A percentile compares a stretch with the other conserved stretches of the same genome.
These are phyloP conservation scores for Penicillium bovifimosum DNA, from an alignment of 495 filamentous ascomycete species.

Conservation along the genomic window DNA sequence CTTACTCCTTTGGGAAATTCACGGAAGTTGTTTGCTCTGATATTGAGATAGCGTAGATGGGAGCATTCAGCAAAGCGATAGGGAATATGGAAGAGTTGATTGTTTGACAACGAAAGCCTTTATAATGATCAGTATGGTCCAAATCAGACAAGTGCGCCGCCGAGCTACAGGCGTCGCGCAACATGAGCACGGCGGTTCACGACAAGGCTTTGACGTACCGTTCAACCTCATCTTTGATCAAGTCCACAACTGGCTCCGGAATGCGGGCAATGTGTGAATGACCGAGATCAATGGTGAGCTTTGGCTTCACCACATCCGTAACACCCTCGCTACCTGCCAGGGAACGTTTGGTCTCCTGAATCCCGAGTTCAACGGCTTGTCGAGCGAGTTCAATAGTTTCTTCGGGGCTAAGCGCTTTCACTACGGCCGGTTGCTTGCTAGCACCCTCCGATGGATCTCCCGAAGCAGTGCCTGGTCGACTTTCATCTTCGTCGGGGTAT, in stretches of 20 bases:
- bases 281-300: constrained; percentile 84
- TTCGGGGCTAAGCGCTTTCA: constrained; percentile 32
- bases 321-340: constrained; percentile 62
- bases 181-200: background rate
- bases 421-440: constrained; percentile 20
- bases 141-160: background rate
- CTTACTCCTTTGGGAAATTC: constrained; percentile 83
- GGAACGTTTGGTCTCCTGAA: constrained; percentile 63
- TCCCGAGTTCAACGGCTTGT: constrained; percentile 60
- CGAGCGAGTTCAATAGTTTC: constrained; percentile 54
- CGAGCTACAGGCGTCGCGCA: background rate
- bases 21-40: constrained; percentile 77
- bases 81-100: constrained; percentile 73
- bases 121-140: constrained; percentile 4
- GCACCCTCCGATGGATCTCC: constrained; percentile 19
- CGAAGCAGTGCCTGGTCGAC: constrained; percentile 28
- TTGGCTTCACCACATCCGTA: constrained; percentile 63
- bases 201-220: constrained; percentile 49
- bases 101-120: constrained; percentile 87
- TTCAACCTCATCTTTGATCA: constrained; percentile 90
- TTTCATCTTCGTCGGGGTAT: constrained; percentile 29
- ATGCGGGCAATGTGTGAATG: constrained; percentile 73
- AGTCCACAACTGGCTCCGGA: constrained; percentile 83
- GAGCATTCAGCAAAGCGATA: constrained; percentile 78
- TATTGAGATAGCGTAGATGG: constrained; percentile 90